phyloP scores from a whole-genome alignment of 371 early-diverging fungal species.

The Globomyces sp. region DNA sequence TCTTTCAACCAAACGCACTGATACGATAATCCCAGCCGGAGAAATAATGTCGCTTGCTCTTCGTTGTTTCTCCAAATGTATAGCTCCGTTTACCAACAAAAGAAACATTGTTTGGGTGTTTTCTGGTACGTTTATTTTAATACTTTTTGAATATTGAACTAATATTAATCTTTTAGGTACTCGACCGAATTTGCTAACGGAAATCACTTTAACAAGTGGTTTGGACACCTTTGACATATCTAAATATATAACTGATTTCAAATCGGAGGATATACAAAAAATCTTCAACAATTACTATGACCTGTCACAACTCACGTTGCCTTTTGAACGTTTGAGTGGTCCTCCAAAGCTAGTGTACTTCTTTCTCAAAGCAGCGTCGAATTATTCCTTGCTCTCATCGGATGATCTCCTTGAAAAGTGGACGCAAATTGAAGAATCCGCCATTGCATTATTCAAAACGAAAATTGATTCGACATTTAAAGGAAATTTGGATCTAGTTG shows the following conservation, averaged over 20 bases:
- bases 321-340: not conserved
- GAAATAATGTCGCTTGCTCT: not conserved
- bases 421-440: not conserved
- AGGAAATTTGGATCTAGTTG: not conserved
- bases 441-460: not conserved
- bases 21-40: not conserved
- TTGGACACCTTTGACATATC: not conserved
- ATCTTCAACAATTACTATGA: not conserved
- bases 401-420: not conserved
- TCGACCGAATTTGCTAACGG: not conserved
- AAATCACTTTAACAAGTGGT: not conserved
- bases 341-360: not conserved
- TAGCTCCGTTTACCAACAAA: not conserved
- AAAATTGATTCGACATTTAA: not conserved
- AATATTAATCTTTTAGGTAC: not conserved
- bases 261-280: not conserved
- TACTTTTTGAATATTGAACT: too few species aligned
- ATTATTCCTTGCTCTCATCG: not conserved
- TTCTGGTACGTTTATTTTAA: not conserved
- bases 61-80: not conserved
- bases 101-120: constrained; percentile 2
- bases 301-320: not conserved
- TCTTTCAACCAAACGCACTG: not conserved
- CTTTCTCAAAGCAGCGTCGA: not conserved
- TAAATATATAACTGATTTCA: not conserved